A percentile compares a stretch with the other conserved stretches of the same genome.
Evolutionary conservation across 1,139 yeast genomes (phyloP).

Genomic region (Lodderomyces orthopsilosis): DNA sequence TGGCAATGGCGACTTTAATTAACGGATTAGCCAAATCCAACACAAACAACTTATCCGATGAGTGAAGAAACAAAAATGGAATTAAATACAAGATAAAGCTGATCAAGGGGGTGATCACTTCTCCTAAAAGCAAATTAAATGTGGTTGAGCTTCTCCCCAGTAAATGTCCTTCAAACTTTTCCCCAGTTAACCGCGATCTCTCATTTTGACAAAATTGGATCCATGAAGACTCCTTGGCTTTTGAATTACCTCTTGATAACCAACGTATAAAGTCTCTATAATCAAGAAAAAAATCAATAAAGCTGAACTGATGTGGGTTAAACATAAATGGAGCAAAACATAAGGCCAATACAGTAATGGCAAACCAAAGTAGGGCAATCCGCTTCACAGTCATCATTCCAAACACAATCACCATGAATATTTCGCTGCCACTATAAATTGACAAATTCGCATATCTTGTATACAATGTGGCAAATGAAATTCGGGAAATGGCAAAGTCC

Average conservation of each 20-base stretch:
- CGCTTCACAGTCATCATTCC: constrained; percentile 74
- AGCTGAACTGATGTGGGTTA: constrained; percentile 83
- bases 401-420: constrained; percentile 58
- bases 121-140: constrained; percentile 50
- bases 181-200: constrained; percentile 67
- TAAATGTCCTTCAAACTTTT: constrained; percentile 30
- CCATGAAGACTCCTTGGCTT: constrained; percentile 58
- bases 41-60: constrained; percentile 59
- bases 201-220: constrained; percentile 48
- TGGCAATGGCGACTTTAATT: constrained; percentile 48
- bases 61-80: constrained; percentile 60
- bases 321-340: constrained; percentile 77
- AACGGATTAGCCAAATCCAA: constrained; percentile 53
- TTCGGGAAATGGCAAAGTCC: constrained; percentile 75
- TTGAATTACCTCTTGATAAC: constrained; percentile 64
- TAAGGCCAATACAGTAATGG: constrained; percentile 70
- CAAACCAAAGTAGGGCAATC: constrained; percentile 76
- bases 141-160: constrained; percentile 26
- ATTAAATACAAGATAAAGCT: constrained; percentile 42
- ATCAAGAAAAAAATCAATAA: constrained; percentile 68
- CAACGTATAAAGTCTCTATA: constrained; percentile 64
- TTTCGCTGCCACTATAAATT: constrained; percentile 62
- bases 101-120: constrained; percentile 49
- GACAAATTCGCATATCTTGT: constrained; percentile 63
- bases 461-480: constrained; percentile 58